These are phyloP conservation scores for Paraglomus occultum DNA, from an alignment of 192 early-diverging fungal species.

Conservation along the genomic window DNA sequence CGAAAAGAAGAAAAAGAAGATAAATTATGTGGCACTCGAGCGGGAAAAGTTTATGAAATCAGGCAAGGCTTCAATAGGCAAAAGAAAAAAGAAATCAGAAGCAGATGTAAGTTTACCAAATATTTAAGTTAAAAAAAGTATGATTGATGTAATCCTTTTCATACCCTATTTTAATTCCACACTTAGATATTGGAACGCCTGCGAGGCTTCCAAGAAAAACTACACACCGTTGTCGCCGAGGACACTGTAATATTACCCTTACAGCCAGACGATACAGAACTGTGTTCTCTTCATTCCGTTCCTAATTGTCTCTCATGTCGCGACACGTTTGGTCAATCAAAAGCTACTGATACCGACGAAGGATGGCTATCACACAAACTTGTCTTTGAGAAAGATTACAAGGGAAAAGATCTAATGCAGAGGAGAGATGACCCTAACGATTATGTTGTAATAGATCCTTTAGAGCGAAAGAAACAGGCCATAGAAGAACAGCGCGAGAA, in stretches of 20 bases:
- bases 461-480: slow-evolving; percentile 37
- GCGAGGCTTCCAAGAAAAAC: slow-evolving; percentile 56
- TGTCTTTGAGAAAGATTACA: slow-evolving; percentile 70
- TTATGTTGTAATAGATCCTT: slow-evolving; percentile 69
- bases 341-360: slow-evolving; percentile 44
- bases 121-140: not conserved
- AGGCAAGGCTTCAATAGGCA: slow-evolving; percentile 33
- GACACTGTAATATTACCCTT: slow-evolving; percentile 20
- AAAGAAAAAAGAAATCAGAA: slow-evolving; percentile 30
- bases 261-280: slow-evolving; percentile 40
- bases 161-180: not conserved
- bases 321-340: slow-evolving; percentile 46
- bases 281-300: slow-evolving; percentile 69
- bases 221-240: slow-evolving; percentile 29
- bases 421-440: slow-evolving; percentile 58
- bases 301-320: slow-evolving; percentile 69
- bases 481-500: slow-evolving; percentile 29
- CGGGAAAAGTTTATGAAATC: slow-evolving; percentile 47
- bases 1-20: slow-evolving; percentile 37
- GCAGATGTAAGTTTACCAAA: slow-evolving; percentile 34
- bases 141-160: not conserved
- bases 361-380: slow-evolving; percentile 82
- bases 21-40: slow-evolving; percentile 47
- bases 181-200: slow-evolving; percentile 50
- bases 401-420: slow-evolving; percentile 54